Evolutionary conservation across 2,329 filamentous ascomycete species (phyloP).

Genomic region (Colletotrichum liriopes): DNA sequence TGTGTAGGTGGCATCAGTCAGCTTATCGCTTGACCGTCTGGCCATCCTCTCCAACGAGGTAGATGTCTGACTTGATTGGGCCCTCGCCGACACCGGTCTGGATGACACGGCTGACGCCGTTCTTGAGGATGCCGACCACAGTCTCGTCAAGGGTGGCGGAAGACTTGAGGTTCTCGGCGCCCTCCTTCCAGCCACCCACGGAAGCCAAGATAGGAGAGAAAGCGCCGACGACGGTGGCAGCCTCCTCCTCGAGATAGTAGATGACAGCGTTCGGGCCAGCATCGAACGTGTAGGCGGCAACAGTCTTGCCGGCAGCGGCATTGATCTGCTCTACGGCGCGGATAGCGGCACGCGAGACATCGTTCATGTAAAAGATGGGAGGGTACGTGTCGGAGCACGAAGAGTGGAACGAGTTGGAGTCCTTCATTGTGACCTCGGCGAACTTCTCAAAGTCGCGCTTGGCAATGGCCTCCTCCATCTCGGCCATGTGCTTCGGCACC

Average conservation of each 20-base stretch:
- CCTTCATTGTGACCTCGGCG: slow-evolving; percentile 93
- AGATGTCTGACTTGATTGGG: slow-evolving; percentile 84
- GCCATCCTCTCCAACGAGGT: slow-evolving; percentile 80
- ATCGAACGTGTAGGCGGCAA: slow-evolving; percentile 97
- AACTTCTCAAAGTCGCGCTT: slow-evolving; percentile 88
- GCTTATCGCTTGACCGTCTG: slow-evolving; percentile 57
- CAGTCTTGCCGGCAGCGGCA: slow-evolving; percentile 79
- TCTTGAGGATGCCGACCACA: slow-evolving; percentile 77
- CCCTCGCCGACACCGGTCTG: slow-evolving; percentile 93
- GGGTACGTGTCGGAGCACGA: slow-evolving; percentile 95
- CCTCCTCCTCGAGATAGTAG: slow-evolving; percentile 90
- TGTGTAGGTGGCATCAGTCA: not conserved
- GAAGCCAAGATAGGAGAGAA: slow-evolving; percentile 78
- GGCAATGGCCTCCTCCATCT: slow-evolving; percentile 87
- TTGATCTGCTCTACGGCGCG: slow-evolving; percentile 93
- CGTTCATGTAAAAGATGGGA: slow-evolving; percentile 99
- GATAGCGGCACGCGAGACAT: slow-evolving; percentile 89
- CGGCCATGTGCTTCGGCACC: slow-evolving; percentile 86
- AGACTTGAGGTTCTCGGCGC: slow-evolving; percentile 67
- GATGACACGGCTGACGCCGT: slow-evolving; percentile 91
- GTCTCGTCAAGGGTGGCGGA: slow-evolving; percentile 75
- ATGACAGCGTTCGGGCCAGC: slow-evolving; percentile 97
- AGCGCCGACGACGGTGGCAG: slow-evolving; percentile 80
- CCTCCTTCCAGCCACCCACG: slow-evolving; percentile 81
- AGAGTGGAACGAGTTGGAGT: slow-evolving; percentile 97